Percentiles rank a stretch among this genome's conserved stretches.
Evolutionary conservation across 106 monocot genomes (phyloP).

Genomic region (Dendrobium huoshanense): DNA sequence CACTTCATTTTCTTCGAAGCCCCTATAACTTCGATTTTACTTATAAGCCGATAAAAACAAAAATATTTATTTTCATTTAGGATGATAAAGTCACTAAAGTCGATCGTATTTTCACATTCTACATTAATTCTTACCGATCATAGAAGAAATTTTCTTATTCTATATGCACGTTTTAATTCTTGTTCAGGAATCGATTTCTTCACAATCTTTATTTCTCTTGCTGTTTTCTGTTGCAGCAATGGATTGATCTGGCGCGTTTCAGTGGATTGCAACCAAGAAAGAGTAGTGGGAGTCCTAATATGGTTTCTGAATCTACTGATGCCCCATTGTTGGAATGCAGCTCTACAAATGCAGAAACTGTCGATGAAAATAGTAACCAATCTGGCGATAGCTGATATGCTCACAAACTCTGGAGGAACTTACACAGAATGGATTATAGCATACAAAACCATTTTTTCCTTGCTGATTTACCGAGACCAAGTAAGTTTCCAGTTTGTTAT

Average conservation of each 20-base stretch:
- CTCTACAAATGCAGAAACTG: slow-evolving; percentile 11
- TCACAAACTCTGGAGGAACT: not conserved
- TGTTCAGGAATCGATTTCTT: not conserved
- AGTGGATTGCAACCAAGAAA: slow-evolving; percentile 49
- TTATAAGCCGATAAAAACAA: too few species aligned
- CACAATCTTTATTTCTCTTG: not conserved
- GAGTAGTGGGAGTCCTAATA: not conserved
- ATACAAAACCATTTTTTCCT: too few species aligned
- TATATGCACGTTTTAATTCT: not conserved
- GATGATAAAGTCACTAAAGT: too few species aligned
- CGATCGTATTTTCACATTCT: too few species aligned
- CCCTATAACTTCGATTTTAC: too few species aligned
- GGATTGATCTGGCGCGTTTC: slow-evolving; percentile 65
- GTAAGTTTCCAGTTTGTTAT: too few species aligned
- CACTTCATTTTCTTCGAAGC: too few species aligned
- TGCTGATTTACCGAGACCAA: too few species aligned
- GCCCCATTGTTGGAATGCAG: slow-evolving; percentile 21
- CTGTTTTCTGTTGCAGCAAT: slow-evolving; percentile 44
- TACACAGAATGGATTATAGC: not conserved
- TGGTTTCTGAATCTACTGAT: slow-evolving; percentile 13
- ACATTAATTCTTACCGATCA: too few species aligned
- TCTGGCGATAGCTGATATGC: slow-evolving; percentile 11
- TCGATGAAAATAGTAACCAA: slow-evolving; percentile 25
- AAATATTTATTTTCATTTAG: too few species aligned
- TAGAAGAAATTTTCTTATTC: not conserved